Evolutionary conservation across 805 yeast genomes (phyloP).

Genomic region (Cyberlindnera mycetangii): DNA sequence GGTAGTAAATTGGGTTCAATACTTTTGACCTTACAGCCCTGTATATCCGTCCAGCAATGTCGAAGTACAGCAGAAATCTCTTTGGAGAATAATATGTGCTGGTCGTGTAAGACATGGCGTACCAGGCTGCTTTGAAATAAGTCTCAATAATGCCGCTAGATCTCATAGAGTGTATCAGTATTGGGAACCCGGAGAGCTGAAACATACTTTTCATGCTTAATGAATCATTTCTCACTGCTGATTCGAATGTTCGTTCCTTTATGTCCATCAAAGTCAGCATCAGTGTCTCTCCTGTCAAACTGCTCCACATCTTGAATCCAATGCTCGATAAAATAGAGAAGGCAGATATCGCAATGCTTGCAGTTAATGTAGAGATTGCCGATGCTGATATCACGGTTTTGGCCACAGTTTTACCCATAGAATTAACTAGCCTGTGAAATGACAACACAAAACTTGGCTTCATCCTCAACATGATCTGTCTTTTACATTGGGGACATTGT

Average conservation of each 20-base stretch:
- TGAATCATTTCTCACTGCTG: conserved; percentile 13
- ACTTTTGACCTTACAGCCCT: conserved; percentile 21
- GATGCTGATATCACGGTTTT: neutral
- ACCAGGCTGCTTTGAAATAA: conserved; percentile 16
- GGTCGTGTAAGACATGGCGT: neutral
- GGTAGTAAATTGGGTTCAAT: conserved; percentile 35
- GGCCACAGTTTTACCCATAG: neutral
- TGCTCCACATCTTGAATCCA: conserved; percentile 30
- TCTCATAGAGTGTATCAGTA: conserved; percentile 28
- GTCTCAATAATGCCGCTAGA: conserved; percentile 16
- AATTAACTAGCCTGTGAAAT: neutral
- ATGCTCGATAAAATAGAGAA: neutral
- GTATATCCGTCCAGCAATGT: conserved; percentile 12
- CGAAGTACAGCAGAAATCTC: conserved; percentile 5
- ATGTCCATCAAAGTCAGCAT: conserved; percentile 31
- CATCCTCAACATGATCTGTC: conserved; percentile 8
- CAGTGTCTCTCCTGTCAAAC: conserved; percentile 33
- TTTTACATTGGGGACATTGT: conserved; percentile 15
- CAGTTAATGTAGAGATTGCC: neutral
- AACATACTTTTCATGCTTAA: conserved; percentile 13
- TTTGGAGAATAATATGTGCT: conserved; percentile 6
- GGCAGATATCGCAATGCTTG: neutral
- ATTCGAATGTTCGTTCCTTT: conserved; percentile 13
- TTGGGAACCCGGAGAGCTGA: conserved; percentile 31
- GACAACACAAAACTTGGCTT: conserved; percentile 10